phyloP scores from a whole-genome alignment of 2,329 filamentous ascomycete genomes.

The Aschersonia sp. region DNA sequence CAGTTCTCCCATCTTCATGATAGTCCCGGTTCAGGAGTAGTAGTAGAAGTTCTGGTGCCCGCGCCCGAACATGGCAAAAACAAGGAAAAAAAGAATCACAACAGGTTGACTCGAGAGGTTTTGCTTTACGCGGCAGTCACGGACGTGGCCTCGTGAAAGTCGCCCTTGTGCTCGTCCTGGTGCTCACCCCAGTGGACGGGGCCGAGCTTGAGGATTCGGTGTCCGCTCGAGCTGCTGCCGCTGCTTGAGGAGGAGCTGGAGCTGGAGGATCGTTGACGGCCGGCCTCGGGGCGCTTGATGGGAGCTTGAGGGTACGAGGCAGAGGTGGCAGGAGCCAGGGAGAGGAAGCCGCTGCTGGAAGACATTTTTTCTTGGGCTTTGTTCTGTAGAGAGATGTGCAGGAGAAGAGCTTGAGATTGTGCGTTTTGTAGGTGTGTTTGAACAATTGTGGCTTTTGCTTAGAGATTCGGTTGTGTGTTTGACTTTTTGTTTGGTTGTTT shows the following conservation, averaged over 20 bases:
- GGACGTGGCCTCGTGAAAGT: conserved; percentile 32
- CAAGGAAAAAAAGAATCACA: no score
- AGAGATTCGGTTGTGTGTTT: no score
- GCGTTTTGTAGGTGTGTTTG: no score
- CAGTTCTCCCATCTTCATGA: no score
- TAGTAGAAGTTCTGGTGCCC: no score
- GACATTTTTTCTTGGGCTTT: conserved; percentile 3
- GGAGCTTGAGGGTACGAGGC: conserved; percentile 36
- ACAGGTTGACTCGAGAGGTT: no score
- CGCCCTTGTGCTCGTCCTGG: conserved; percentile 38
- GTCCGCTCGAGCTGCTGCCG: conserved; percentile 11
- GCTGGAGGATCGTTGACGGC: conserved; percentile 37
- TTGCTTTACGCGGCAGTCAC: no score
- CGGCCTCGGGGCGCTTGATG: background rate
- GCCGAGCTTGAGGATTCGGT: conserved; percentile 47
- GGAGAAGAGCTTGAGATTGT: no score
- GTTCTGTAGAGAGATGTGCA: background rate
- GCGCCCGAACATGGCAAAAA: no score
- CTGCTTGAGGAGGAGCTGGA: conserved; percentile 29
- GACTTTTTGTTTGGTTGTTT: no score
- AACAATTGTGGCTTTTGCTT: no score
- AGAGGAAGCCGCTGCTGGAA: conserved; percentile 28
- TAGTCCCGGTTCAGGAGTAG: no score
- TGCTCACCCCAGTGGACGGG: conserved; percentile 51
- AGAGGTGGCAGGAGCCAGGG: conserved; percentile 43